Evolutionary conservation across 2,329 filamentous ascomycete genomes (phyloP), one percentile per base, ranked within the genome.

Genomic region (Proliferodiscus dingleyae): DNA sequence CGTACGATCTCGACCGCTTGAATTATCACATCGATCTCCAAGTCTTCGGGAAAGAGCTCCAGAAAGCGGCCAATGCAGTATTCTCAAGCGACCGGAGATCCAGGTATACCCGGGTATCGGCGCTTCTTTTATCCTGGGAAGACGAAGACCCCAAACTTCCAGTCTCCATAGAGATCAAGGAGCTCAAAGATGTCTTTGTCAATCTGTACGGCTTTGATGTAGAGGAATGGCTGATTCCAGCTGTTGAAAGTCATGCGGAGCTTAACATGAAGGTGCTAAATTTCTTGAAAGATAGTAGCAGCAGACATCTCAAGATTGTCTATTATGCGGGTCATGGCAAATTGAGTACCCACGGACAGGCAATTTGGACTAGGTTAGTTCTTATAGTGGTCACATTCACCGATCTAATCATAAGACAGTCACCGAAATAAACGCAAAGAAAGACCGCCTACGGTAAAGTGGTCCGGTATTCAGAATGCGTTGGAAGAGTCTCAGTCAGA

Each of bases 51-150:
- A 30, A 41, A 8, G 28, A 81, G 64, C 71, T 82, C 24, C 78
- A 82, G 59, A 77, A 80, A 71, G 79, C 78, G 41, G 78, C 78
- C 52, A 80, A 81, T 71, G 68, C 80, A 50, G 80, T 81, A 53
- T 75, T 79, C 57, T 72, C 75, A 46, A 77, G 81, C 60, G 75
- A 75, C 24, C 72, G 78, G 52, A 71, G 70, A 41, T 68, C 69
- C 3, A 71, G 71, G 3, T 80, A 83, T 50, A 68, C 66, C 3
- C 71, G 70, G 43, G 75, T 78, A 8, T 80, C 76, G 4, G 78
- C 78, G 9, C 63, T 82, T 36, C 63, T 82, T 46, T 55, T 82
- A 48, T 71, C 72, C 37, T 83, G 79, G 79, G 76, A 80, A 48
- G 76, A 79, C 36, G 77, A 81, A 48, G 49, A 54, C 23, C 51